Evolutionary conservation across 2,329 filamentous ascomycete species (phyloP), one percentile per base, ranked within the genome.

Genomic region (Fusarium praegraminearum): DNA sequence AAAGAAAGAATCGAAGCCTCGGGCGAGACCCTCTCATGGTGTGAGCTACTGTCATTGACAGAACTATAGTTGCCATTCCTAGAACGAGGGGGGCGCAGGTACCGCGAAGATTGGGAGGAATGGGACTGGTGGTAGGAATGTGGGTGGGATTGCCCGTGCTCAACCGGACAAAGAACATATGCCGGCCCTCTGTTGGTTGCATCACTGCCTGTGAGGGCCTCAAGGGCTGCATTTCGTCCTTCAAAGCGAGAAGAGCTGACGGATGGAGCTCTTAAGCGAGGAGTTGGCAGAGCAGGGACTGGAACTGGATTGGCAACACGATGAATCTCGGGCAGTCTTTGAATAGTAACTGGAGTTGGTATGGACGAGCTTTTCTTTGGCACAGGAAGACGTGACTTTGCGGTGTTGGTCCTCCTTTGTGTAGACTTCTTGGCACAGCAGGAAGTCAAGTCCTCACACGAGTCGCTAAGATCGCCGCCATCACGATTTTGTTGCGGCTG

Each of bases 241-340:
- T 84, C 80, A 58, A 76, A 81, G 66, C 80, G 83, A 72, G 85
- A 81, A 75, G 84, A 85, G 67, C 80, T 83, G 46, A 78, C 53
- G 2, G 70, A 78, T 26, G 83, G 81, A 20, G 82, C 82, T 61
- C 79, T 76, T 45, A 79, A 77, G 15, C 77, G 79, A 51, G 77
- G 77, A 54, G 71, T 77, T n/a, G 79, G 78, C 20, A 81, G 73
- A 46, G 80, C 77, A 50, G 83, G 80, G 26, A 80, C 28, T 12
- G 28, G 28, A 11, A 30, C 61, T 41, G 80, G 77, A 26, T 76
- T 76, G 33, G 78, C 73, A 58, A 81, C 78, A 65, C 78, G 78
- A 71, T 82, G 79, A 55, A 81, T 74, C 58, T 80, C 81, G 61
- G 80, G 76, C 64, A 78, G 75, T 57, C 78, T 79, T 56, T 76